Evolutionary conservation across 2,329 filamentous ascomycete species (phyloP), one percentile per base, ranked within the genome.

Genomic region (Xylariaceae sp.): DNA sequence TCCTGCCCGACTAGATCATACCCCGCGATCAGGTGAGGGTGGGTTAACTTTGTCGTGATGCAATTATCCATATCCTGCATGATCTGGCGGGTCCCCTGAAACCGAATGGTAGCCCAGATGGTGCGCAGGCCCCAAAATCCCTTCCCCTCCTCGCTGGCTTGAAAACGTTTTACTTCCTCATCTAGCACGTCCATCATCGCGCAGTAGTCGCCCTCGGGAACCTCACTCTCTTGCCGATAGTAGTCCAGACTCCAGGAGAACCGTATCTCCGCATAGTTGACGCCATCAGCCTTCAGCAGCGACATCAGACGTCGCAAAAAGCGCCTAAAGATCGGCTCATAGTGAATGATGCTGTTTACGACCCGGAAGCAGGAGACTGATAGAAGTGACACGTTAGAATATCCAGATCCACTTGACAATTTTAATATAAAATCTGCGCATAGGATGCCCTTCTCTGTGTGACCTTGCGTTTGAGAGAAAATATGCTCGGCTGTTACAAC

Each of bases 1-100:
- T 97, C 93, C 71, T 93, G 89, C 0, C 91, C 92, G 4, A 96
- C 92, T 8, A 97, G 75, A 71, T 97, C 93, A 72, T 91, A 97
- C 9, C 93, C 93, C 21, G 88, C 86, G 63, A 97, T 84, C 6
- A 95, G 78, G 43, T 92, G 79, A 0, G 93, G 91, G 68, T 88
- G 92, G 26, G 83, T 80, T 49, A 88, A 75, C 73, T 97, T 97
- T 63, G 89, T 87, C 4, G 83, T 80, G 63, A 97, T 91, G 72
- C 92, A 97, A 59, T 89, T 77, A 68, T 93, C 89, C 92, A 97
- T 97, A 70, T 84, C 85, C 59, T 92, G 82, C 16, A 92, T 77
- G 40, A 97, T 83, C 11, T 77, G 71, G 41, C 85, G 84, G 13
- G 86, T 87, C 21, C 82, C 78, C 46, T 84, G 78, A 23, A 74